Evolutionary conservation across 2,329 filamentous ascomycete species (phyloP).

Genomic region (Aspergillus sp.): DNA sequence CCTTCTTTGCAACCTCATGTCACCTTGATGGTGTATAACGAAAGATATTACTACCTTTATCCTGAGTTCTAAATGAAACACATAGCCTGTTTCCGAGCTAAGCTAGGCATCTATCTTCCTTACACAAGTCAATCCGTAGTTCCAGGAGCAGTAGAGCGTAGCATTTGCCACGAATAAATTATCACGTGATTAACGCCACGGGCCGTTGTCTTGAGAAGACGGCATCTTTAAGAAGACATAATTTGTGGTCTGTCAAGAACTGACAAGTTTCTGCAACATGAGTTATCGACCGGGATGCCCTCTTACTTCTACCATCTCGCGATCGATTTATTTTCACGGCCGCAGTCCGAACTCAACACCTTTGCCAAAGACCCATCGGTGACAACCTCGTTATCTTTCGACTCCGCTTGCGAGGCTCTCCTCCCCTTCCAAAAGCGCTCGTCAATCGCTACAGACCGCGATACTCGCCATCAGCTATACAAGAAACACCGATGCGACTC

Average conservation of each 20-base stretch:
- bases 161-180: neutral
- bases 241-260: neutral
- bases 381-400: constrained; percentile 34
- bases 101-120: neutral
- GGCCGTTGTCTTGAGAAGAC: neutral
- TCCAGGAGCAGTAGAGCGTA: neutral
- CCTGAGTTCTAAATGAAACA: constrained; percentile 10
- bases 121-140: neutral
- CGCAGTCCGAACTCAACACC: constrained; percentile 24
- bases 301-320: constrained; percentile 67
- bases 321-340: constrained; percentile 60
- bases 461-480: constrained; percentile 12
- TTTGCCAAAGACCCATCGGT: constrained; percentile 15
- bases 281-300: constrained; percentile 55
- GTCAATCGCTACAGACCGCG: constrained; percentile 23
- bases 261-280: constrained; percentile 27
- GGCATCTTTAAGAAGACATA: too few relatives aligned
- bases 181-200: neutral
- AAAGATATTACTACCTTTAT: constrained; percentile 26
- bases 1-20: constrained; percentile 22
- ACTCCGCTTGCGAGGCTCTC: constrained; percentile 43
- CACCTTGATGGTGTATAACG: constrained; percentile 24
- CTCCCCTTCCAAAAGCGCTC: constrained; percentile 40
- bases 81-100: constrained; percentile 12
- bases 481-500: constrained; percentile 20